Conservation (phyloP, 345 rosid species). For the Laguncularia racemosa region DNA sequence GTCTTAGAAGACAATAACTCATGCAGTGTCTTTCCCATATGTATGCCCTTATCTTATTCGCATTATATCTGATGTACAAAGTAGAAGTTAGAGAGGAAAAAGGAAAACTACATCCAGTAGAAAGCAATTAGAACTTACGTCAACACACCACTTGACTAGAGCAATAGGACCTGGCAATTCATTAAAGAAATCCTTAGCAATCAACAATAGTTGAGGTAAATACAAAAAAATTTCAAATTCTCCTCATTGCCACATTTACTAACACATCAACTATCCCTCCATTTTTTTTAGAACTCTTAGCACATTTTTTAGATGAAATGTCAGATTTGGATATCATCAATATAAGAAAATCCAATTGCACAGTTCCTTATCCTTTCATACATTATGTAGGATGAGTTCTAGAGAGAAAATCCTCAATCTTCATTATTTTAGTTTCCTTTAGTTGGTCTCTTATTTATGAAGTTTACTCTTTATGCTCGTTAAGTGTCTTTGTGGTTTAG, state of each 20-base stretch:
- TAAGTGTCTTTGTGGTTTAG: too few relatives aligned
- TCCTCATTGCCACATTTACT: conserved; percentile 37
- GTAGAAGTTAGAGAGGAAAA: conserved; percentile 22
- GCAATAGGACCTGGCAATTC: conserved; percentile 50
- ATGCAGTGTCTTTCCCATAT: conserved; percentile 26
- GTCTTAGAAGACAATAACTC: conserved; percentile 40
- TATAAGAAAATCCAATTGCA: too few relatives aligned
- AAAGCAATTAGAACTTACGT: conserved; percentile 38
- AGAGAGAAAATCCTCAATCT: too few relatives aligned
- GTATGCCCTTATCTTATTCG: conserved; percentile 27
- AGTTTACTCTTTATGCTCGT: too few relatives aligned
- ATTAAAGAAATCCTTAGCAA: conserved; percentile 41
- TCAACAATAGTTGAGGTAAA: conserved; percentile 54
- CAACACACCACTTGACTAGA: conserved; percentile 83
- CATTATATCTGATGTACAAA: conserved; percentile 49
- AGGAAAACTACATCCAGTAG: conserved; percentile 11
- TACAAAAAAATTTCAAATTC: conserved; percentile 26
- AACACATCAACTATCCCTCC: too few relatives aligned
- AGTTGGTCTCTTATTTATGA: too few relatives aligned
- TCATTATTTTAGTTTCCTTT: too few relatives aligned
- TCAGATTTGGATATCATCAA: too few relatives aligned
- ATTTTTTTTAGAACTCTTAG: too few relatives aligned
- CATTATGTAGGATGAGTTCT: too few relatives aligned
- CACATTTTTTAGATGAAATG: too few relatives aligned
- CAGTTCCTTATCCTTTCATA: too few relatives aligned